Evolutionary conservation across 805 yeast species (phyloP).

Genomic region (Ogataea nakhonphanomensis): DNA sequence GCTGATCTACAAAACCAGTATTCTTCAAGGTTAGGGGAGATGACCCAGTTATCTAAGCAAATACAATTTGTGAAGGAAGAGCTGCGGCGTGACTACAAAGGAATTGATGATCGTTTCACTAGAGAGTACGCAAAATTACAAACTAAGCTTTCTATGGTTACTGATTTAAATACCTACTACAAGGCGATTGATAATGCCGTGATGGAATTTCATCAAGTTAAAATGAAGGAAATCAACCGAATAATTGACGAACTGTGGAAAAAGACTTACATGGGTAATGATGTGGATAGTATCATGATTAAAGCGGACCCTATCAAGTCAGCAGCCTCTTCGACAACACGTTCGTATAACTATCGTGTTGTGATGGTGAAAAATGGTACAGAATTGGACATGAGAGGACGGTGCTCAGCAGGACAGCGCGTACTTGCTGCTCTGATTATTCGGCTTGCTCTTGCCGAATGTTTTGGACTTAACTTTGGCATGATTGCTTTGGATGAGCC

Average conservation of each 20-base stretch:
- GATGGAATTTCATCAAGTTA: constrained; percentile 84
- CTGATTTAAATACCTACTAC: constrained; percentile 76
- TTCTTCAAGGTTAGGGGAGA: constrained; percentile 81
- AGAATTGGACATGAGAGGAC: constrained; percentile 95
- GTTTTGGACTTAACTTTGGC: constrained; percentile 93
- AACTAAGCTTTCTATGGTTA: constrained; percentile 69
- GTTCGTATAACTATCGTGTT: constrained; percentile 88
- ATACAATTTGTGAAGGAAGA: constrained; percentile 53
- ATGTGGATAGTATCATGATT: constrained; percentile 85
- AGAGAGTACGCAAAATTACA: constrained; percentile 73
- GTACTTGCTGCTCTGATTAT: constrained; percentile 90
- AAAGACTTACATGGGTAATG: constrained; percentile 90
- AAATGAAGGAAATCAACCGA: constrained; percentile 89
- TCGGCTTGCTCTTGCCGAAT: constrained; percentile 87
- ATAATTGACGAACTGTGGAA: constrained; percentile 92
- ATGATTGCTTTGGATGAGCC: constrained; percentile 97
- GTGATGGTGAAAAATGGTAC: constrained; percentile 91
- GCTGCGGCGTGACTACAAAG: constrained; percentile 64
- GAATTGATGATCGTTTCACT: constrained; percentile 60
- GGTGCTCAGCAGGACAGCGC: constrained; percentile 98
- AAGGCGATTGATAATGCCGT: constrained; percentile 90
- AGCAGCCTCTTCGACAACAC: constrained; percentile 32
- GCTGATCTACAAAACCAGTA: constrained; percentile 57
- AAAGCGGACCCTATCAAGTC: constrained; percentile 63
- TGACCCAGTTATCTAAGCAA: constrained; percentile 77